phyloP scores from a whole-genome alignment of 208 protist species.

The Acanthamoeba royreba region DNA sequence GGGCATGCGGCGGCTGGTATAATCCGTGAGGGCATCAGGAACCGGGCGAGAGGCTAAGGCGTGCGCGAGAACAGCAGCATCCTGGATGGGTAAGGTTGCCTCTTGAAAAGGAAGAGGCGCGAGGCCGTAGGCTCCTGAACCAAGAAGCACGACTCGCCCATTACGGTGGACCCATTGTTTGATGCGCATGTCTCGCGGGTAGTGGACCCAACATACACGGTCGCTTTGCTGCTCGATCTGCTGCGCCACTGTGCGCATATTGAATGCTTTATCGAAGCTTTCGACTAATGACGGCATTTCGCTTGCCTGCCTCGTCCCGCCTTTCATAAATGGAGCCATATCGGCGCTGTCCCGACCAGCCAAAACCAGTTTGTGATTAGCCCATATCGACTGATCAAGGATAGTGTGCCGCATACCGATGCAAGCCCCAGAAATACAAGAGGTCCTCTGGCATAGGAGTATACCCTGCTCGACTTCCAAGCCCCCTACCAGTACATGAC shows the following conservation, averaged over 20 bases:
- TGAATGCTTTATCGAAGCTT: not conserved
- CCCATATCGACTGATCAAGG: not conserved
- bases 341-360: not conserved
- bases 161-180: not conserved
- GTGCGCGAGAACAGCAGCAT: not conserved
- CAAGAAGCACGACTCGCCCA: not conserved
- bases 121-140: not conserved
- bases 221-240: slow-evolving; percentile 1
- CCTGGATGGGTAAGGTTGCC: not conserved
- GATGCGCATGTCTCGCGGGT: slow-evolving; percentile 12
- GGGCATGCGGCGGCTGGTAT: not conserved
- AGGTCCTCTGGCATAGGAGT: not conserved
- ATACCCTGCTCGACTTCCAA: not conserved
- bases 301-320: not conserved
- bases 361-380: not conserved
- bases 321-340: slow-evolving; percentile 8
- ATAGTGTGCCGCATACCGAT: not conserved
- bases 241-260: not conserved
- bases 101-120: not conserved
- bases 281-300: not conserved
- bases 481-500: not conserved
- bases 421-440: not conserved
- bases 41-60: not conserved
- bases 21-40: not conserved
- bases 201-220: not conserved